Evolutionary conservation across 2,329 filamentous ascomycete genomes (phyloP), one percentile per base, ranked within the genome.

Genomic region (Sclerotinia borealis): DNA sequence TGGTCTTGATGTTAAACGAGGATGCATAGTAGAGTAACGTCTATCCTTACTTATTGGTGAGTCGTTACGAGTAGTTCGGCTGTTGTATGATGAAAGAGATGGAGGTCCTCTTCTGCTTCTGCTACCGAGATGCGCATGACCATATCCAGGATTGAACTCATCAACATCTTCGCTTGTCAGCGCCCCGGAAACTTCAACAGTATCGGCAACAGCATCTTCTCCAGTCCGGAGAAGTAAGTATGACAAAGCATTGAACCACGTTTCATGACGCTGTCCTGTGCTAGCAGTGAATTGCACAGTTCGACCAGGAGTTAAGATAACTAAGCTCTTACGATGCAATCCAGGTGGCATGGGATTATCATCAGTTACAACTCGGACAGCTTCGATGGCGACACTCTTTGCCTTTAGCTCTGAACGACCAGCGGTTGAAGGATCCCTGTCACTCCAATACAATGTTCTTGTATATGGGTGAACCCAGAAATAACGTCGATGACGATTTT

Each of bases 381-480:
- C 91, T 76, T 97, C 92, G 70, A 99, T 98, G 19, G 90, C 86
- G 51, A 98, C 91, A 75, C 92, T 96, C 86, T 98, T 98, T 81
- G 80, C 84, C 70, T 80, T 82, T 62, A 93, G 79, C 77, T 97
- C 90, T 13, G 84, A 79, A 67, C 89, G 87, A n/a, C 90, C 90
- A 52, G 88, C 90, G 52, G 82, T 83, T 36, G 90, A 88, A 8
- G 95, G 95, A 74, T 98, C 93, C 61, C 88, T 83, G 69, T 96
- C 90, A 74, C 93, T 96, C 95, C 95, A 99, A 81, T 98, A 98
- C 70, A 99, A 77, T 6, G 93, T 97, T 56, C 93, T 86, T 3
- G 93, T 99, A 77, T 98, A 99, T 0, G 95, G 95, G 74, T 99
- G 95, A 27, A 99, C 91, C 95, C 95, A 99, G 83, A 99, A 99